These are phyloP conservation scores for Psilocybe mexicana DNA, from an alignment of 1,284 basidiomycete genomes.

Conservation along the genomic window DNA sequence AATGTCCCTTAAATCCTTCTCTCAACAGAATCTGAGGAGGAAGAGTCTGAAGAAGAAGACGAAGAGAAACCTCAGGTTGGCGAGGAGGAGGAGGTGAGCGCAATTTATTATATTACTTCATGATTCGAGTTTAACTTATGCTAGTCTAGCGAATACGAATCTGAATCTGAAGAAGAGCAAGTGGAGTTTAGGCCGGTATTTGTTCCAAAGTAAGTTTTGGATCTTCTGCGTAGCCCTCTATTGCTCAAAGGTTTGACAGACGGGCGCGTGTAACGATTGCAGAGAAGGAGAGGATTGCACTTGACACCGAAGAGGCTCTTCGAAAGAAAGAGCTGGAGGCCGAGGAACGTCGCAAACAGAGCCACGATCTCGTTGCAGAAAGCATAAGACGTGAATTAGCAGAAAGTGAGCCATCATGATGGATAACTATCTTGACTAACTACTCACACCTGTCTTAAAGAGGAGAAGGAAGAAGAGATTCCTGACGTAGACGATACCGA, in stretches of 20 bases:
- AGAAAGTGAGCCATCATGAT: constrained; percentile 60
- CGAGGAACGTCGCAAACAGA: constrained; percentile 76
- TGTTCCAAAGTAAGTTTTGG: constrained; percentile 71
- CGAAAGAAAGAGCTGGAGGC: constrained; percentile 64
- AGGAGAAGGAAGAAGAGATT: constrained; percentile 80
- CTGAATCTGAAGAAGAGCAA: constrained; percentile 71
- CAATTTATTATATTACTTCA: constrained; percentile 3
- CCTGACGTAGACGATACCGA: constrained; percentile 96
- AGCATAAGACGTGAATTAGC: constrained; percentile 82
- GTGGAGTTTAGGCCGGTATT: constrained; percentile 84
- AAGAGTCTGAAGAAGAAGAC: constrained; percentile 35
- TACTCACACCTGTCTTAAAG: constrained; percentile 40
- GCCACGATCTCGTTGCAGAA: constrained; percentile 86
- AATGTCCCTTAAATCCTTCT: constrained; percentile 11
- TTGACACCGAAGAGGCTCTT: constrained; percentile 70
- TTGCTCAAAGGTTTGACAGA: constrained; percentile 39
- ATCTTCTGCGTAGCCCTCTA: not conserved
- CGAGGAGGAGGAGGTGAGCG: constrained; percentile 44
- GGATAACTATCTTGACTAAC: constrained; percentile 3
- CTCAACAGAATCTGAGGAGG: constrained; percentile 41
- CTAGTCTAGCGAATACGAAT: constrained; percentile 76
- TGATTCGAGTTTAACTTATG: constrained; percentile 13
- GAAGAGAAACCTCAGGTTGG: constrained; percentile 29
- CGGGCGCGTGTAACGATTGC: constrained; percentile 69
- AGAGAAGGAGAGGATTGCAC: constrained; percentile 62